Base-by-base conservation (phyloP, 306 rosid species). In the Delonix regia region DNA sequence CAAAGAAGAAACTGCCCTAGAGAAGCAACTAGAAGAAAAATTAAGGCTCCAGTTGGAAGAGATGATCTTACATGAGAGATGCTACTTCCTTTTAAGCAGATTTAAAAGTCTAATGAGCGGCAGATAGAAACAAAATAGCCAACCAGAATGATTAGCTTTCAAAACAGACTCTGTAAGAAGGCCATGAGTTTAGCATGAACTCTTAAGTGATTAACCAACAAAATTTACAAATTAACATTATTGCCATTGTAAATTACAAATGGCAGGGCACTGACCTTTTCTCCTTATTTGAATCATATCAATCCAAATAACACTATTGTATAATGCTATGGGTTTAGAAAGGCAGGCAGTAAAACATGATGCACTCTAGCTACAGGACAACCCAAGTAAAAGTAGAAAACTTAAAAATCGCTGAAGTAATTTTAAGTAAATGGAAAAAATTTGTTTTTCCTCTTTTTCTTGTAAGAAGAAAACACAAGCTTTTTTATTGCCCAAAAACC, bases 191-290 rank as follows among this genome's bases (percentile, higher is more conserved):
- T n/a, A n/a, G n/a, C n/a, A n/a, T n/a, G n/a, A n/a, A n/a, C n/a
- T n/a, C n/a, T n/a, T n/a, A n/a, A n/a, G n/a, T n/a, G n/a, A n/a
- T n/a, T n/a, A n/a, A n/a, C n/a, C n/a, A n/a, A n/a, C n/a, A 55
- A 36, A 73, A 25, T 38, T 49, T 73, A 60, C 65, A 80, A 76
- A 80, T 28, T 69, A 80, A 77, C 87, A 77, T 36, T 34, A 12
- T 51, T 64, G 81, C 79, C 85, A 66, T 62, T 57, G 53, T 45
- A 57, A 56, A 36, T 19, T 60, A 68, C 51, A 76, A 79, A 56
- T 41, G 24, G 33, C 45, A 76, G 9, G 68, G 51, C 28, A 66
- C 79, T 80, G 73, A 53, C 80, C 3, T 74, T 74, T 66, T 10
- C 76, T 44, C 39, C n/a, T n/a, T n/a, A n/a, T n/a, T 55, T 34